Evolutionary conservation across 2,329 filamentous ascomycete genomes (phyloP).

Genomic region (Emergomyces orientalis): DNA sequence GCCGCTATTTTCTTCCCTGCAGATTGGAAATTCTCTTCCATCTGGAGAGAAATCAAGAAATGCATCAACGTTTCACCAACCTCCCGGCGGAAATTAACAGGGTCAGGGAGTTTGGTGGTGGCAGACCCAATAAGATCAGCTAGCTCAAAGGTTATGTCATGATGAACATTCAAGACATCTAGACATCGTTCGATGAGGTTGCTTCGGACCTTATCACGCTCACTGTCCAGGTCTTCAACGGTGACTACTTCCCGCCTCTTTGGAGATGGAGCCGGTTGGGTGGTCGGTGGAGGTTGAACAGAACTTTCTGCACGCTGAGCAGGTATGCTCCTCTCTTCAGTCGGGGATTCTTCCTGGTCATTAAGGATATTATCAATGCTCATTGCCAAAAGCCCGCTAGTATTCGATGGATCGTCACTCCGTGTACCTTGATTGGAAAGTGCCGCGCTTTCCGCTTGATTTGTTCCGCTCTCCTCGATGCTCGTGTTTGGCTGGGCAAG

Average conservation of each 20-base stretch:
- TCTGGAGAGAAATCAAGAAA: constrained; percentile 63
- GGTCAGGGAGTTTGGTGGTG: constrained; percentile 52
- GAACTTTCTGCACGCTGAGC: constrained; percentile 13
- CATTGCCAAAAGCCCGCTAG: constrained; percentile 33
- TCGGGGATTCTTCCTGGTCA: constrained; percentile 22
- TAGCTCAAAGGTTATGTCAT: constrained; percentile 81
- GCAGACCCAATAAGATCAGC: constrained; percentile 75
- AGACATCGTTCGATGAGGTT: constrained; percentile 82
- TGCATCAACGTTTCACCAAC: constrained; percentile 75
- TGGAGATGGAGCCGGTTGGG: constrained; percentile 17
- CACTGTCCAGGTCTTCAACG: constrained; percentile 68
- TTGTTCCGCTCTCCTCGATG: not conserved
- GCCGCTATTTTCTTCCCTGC: constrained; percentile 67
- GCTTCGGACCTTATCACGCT: constrained; percentile 61
- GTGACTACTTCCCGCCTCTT: constrained; percentile 39
- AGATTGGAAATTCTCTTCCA: constrained; percentile 47
- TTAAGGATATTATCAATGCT: constrained; percentile 36
- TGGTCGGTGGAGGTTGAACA: constrained; percentile 19
- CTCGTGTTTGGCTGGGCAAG: constrained; percentile 12
- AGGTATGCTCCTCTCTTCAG: constrained; percentile 20
- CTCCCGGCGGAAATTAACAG: constrained; percentile 53
- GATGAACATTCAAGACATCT: constrained; percentile 79
- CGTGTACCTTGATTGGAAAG: constrained; percentile 13
- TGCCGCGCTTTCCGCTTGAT: not conserved
- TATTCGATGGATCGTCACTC: constrained; percentile 25